These are phyloP conservation scores for Takakia lepidozioides DNA, from an alignment of 225 moss, liverwort and hornwort genomes.

Conservation along the genomic window DNA sequence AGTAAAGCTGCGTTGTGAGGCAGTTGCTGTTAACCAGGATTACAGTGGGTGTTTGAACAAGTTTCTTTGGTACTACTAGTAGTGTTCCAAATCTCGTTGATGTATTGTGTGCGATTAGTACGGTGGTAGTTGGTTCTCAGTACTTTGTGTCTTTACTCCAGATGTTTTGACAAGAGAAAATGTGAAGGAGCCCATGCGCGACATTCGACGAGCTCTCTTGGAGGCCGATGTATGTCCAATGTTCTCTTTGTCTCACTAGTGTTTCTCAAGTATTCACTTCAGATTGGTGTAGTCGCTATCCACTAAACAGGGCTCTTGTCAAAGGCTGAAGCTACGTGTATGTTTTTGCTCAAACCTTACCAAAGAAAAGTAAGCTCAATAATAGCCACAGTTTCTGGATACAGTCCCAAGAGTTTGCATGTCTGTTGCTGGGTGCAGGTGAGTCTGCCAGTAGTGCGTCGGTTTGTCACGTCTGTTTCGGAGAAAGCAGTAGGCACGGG, in stretches of 20 bases:
- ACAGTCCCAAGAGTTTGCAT: not conserved
- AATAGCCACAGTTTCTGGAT: not conserved
- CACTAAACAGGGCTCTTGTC: not conserved
- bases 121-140: not conserved
- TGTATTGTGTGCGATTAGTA: not conserved
- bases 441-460: slow-evolving; percentile 87
- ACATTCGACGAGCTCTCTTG: slow-evolving; percentile 81
- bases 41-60: not conserved
- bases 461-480: slow-evolving; percentile 81
- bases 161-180: slow-evolving; percentile 79
- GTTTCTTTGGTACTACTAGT: too few species aligned
- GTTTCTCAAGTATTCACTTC: not conserved
- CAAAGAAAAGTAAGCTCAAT: too few species aligned
- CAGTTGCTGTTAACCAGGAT: not conserved
- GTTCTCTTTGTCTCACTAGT: slow-evolving; percentile 4
- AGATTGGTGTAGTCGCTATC: too few species aligned
- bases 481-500: slow-evolving; percentile 84
- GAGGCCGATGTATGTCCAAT: slow-evolving; percentile 95
- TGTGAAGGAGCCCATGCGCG: slow-evolving; percentile 82
- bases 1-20: not conserved
- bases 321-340: not conserved
- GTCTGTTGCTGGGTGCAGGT: slow-evolving; percentile 25
- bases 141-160: slow-evolving; percentile 9
- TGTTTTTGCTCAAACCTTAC: not conserved
- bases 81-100: not conserved